Percentiles rank a stretch among this genome's conserved stretches.
These are phyloP conservation scores for Lodderomyces elongisporus DNA, from an alignment of 1,139 yeast species.

Conservation along the genomic window DNA sequence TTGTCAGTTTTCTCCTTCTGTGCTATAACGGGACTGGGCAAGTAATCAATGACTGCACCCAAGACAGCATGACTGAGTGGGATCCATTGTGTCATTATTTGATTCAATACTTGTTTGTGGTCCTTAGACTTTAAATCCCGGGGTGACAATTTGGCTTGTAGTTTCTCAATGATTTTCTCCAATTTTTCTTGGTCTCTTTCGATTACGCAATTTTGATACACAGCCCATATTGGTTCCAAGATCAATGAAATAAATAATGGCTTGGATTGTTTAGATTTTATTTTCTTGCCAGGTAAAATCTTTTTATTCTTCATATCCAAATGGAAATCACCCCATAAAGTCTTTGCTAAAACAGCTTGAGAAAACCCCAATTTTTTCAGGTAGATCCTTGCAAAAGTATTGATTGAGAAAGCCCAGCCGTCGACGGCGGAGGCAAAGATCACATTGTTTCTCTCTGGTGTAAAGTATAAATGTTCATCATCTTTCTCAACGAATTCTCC, in stretches of 20 bases:
- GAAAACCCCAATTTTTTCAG: constrained; percentile 84
- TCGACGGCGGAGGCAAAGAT: constrained; percentile 92
- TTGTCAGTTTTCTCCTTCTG: constrained; percentile 68
- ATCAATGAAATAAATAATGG: constrained; percentile 87
- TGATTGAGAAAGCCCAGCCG: constrained; percentile 95
- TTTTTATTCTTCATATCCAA: constrained; percentile 87
- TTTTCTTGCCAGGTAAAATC: constrained; percentile 56
- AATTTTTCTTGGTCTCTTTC: constrained; percentile 68
- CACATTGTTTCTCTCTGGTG: constrained; percentile 88
- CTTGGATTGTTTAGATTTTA: constrained; percentile 46
- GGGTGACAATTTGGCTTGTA: constrained; percentile 65
- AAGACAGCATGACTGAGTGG: constrained; percentile 86
- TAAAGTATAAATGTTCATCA: constrained; percentile 81
- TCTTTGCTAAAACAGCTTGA: constrained; percentile 70
- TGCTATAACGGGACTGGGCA: constrained; percentile 79
- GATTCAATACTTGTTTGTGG: constrained; percentile 52
- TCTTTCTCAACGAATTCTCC: constrained; percentile 69
- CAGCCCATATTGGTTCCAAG: constrained; percentile 88
- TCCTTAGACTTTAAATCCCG: constrained; percentile 82
- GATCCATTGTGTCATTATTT: constrained; percentile 90
- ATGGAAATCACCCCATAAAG: constrained; percentile 94
- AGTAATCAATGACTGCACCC: constrained; percentile 74
- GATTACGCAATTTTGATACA: constrained; percentile 66
- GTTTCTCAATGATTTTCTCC: constrained; percentile 66
- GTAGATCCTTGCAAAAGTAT: constrained; percentile 83